Percentiles rank a stretch among this genome's conserved stretches.
Conservation (phyloP, 2,329 filamentous ascomycete genomes). For the Trichophyton schoenleinii region DNA sequence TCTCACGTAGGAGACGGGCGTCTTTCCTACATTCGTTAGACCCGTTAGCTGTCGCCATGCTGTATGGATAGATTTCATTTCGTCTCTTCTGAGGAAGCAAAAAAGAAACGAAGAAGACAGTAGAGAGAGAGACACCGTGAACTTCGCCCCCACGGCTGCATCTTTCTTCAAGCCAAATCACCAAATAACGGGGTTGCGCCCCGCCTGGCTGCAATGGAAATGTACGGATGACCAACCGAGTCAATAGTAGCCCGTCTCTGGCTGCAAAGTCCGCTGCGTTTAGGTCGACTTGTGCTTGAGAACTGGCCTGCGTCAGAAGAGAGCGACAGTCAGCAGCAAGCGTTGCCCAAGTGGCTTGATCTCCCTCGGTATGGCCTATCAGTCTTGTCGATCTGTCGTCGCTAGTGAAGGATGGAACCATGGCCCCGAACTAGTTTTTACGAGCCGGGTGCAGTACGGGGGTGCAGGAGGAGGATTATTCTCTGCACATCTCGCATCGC, state of each 20-base stretch:
- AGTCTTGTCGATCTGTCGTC: not conserved
- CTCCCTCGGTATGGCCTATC: not conserved
- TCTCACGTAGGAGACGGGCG: not conserved
- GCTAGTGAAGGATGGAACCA: constrained; percentile 1
- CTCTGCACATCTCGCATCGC: not conserved
- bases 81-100: too few species aligned
- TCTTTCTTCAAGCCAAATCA: constrained; percentile 1
- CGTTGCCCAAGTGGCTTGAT: not conserved
- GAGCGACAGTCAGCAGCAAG: not conserved
- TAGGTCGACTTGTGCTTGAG: not conserved
- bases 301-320: not conserved
- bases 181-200: not conserved
- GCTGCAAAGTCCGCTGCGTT: not conserved
- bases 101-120: not conserved
- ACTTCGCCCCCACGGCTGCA: not conserved
- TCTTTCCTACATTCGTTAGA: not conserved
- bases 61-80: too few species aligned
- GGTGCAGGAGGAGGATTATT: not conserved
- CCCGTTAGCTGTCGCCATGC: too few species aligned
- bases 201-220: not conserved
- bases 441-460: not conserved
- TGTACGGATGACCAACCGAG: constrained; percentile 1
- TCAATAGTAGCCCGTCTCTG: not conserved
- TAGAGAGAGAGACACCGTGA: not conserved
- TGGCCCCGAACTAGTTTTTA: not conserved